Evolutionary conservation across 768 basidiomycete species (phyloP).

Genomic region (Rhodotorula sphaerocarpa): DNA sequence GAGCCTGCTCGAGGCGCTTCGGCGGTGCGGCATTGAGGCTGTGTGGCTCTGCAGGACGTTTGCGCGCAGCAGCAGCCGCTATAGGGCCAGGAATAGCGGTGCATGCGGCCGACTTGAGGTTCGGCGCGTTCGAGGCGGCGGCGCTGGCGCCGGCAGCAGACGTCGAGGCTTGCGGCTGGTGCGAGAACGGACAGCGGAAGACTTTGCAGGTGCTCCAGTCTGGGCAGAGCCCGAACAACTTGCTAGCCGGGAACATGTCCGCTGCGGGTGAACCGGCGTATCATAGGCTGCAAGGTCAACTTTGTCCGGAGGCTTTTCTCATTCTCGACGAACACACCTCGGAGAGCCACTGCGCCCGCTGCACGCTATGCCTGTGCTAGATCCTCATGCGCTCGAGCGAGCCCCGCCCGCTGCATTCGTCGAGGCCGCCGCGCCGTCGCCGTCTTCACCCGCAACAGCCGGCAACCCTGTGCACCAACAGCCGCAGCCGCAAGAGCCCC

Average conservation of each 20-base stretch:
- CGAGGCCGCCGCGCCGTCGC: background rate
- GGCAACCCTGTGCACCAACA: background rate
- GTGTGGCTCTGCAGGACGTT: background rate
- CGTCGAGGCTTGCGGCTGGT: no score
- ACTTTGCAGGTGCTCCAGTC: conserved; percentile 1
- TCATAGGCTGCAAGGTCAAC: no score
- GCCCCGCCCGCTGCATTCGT: background rate
- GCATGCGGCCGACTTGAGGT: background rate
- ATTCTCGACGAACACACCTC: no score
- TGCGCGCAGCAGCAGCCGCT: background rate
- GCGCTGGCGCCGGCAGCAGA: background rate
- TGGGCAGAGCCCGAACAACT: conserved; percentile 18
- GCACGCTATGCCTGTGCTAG: background rate
- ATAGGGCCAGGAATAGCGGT: no score
- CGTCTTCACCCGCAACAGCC: background rate
- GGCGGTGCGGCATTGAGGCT: background rate
- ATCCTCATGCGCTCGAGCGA: background rate
- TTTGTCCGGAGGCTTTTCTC: no score
- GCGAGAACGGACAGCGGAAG: background rate
- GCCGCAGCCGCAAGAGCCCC: no score
- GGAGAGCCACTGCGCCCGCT: no score
- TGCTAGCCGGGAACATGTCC: conserved; percentile 13
- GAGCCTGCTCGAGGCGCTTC: background rate
- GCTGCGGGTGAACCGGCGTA: no score
- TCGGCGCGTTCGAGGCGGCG: background rate